Conservation (phyloP, 2,329 filamentous ascomycete genomes). For the Lanzia echinophila region DNA sequence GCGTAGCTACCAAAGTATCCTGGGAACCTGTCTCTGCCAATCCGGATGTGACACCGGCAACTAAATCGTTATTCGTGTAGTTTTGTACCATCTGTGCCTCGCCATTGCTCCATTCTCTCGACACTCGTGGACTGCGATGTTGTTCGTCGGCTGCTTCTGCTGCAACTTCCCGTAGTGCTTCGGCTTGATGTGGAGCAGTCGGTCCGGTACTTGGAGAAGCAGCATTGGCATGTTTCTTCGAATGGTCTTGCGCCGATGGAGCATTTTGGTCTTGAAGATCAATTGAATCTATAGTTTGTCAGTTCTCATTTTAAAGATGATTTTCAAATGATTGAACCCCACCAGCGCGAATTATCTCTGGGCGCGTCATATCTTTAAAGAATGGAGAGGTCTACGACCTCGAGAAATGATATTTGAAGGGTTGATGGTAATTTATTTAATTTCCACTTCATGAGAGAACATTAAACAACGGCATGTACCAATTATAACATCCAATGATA, state of each 20-base stretch:
- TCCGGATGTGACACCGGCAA: conserved; percentile 36
- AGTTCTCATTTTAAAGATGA: conserved; percentile 12
- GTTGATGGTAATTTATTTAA: not conserved
- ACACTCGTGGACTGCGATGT: conserved; percentile 54
- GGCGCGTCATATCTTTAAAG: conserved; percentile 41
- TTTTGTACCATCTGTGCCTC: conserved; percentile 24
- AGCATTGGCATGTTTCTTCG: conserved; percentile 46
- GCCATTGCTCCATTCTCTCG: conserved; percentile 42
- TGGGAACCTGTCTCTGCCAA: conserved; percentile 33
- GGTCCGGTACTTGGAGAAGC: conserved; percentile 42
- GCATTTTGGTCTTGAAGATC: conserved; percentile 82
- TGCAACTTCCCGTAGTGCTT: conserved; percentile 72
- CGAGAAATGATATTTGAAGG: not conserved
- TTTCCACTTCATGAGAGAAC: conserved; percentile 1
- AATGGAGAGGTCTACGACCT: not conserved
- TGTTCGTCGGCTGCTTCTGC: conserved; percentile 72
- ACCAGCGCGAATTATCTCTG: conserved; percentile 51
- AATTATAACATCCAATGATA: conserved; percentile 12
- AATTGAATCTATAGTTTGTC: conserved; percentile 65
- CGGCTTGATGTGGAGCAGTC: conserved; percentile 65
- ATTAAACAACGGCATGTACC: conserved; percentile 7
- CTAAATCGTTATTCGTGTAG: conserved; percentile 40
- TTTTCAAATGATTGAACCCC: conserved; percentile 21
- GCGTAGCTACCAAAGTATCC: conserved; percentile 53
- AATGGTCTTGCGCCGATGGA: conserved; percentile 80